phyloP scores from a whole-genome alignment of 2,329 filamentous ascomycete genomes.

The Pyrenophora tritici-repentis region DNA sequence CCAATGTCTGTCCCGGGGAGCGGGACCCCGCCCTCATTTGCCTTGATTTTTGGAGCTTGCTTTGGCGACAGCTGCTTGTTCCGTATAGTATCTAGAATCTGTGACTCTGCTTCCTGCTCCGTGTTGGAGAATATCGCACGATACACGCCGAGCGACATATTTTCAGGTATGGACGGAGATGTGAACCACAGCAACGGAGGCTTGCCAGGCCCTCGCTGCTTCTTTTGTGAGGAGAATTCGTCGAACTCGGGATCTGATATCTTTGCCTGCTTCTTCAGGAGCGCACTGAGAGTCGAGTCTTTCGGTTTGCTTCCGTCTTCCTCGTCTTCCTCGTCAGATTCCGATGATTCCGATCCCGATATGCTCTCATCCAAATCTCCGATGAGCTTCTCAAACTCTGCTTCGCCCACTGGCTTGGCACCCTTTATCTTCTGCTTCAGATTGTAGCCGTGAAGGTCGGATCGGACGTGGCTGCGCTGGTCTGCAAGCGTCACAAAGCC shows the following conservation, averaged over 20 bases:
- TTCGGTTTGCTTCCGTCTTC: slow-evolving; percentile 55
- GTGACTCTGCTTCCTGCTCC: slow-evolving; percentile 67
- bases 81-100: slow-evolving; percentile 70
- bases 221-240: slow-evolving; percentile 54
- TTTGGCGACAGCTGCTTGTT: slow-evolving; percentile 77
- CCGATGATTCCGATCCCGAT: slow-evolving; percentile 80
- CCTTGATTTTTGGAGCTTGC: slow-evolving; percentile 51
- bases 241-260: slow-evolving; percentile 64
- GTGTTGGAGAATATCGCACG: slow-evolving; percentile 74
- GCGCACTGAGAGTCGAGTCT: slow-evolving; percentile 72
- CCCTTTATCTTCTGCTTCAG: slow-evolving; percentile 87
- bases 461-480: slow-evolving; percentile 83
- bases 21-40: slow-evolving; percentile 63
- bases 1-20: slow-evolving; percentile 65
- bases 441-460: slow-evolving; percentile 93
- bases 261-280: slow-evolving; percentile 83
- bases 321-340: slow-evolving; percentile 72
- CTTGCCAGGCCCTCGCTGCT: slow-evolving; percentile 64
- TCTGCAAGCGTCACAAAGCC: slow-evolving; percentile 75
- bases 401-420: slow-evolving; percentile 71
- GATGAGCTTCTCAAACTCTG: slow-evolving; percentile 84
- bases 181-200: slow-evolving; percentile 84
- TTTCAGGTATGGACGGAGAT: slow-evolving; percentile 73
- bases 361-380: slow-evolving; percentile 87
- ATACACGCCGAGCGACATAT: slow-evolving; percentile 85